Percentiles rank a stretch among this genome's conserved stretches.
Conservation (phyloP, 164 flowering plant genomes). For the Nymphaea thermarum region DNA sequence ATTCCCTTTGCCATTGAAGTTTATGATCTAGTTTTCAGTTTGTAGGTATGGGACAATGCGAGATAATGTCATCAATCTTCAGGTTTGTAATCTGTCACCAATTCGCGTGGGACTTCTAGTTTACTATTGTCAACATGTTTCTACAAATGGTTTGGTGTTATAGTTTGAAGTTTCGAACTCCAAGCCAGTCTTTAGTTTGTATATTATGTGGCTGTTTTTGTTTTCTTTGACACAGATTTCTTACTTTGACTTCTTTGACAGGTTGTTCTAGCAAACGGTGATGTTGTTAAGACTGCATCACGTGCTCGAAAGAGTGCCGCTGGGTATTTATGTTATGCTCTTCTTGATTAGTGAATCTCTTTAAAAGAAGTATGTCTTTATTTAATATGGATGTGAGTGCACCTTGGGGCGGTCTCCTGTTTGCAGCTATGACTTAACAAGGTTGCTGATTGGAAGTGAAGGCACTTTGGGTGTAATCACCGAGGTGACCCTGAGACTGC, state of each 20-base stretch:
- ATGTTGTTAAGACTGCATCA: conserved; percentile 85
- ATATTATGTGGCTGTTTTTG: neutral
- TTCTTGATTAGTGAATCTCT: neutral
- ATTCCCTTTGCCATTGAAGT: neutral
- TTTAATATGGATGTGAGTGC: too few relatives aligned
- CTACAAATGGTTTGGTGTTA: too few relatives aligned
- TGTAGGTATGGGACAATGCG: conserved; percentile 99
- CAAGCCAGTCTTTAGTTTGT: neutral
- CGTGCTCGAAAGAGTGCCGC: conserved; percentile 99
- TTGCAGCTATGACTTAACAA: conserved; percentile 85
- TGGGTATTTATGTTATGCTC: conserved; percentile 40
- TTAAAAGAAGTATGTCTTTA: too few relatives aligned
- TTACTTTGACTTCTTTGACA: conserved; percentile 12
- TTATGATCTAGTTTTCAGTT: conserved; percentile 33
- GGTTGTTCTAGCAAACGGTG: conserved; percentile 91
- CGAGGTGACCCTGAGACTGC: conserved; percentile 85
- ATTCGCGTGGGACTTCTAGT: too few relatives aligned
- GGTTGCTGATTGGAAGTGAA: conserved; percentile 95
- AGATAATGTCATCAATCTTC: conserved; percentile 88
- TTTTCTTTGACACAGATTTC: conserved; percentile 1
- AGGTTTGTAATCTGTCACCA: conserved; percentile 38
- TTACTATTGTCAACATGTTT: neutral
- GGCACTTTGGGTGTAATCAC: conserved; percentile 95
- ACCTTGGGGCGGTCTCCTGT: neutral
- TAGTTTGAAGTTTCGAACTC: neutral